Conservation (phyloP, 306 rosid genomes). For the Rosa rugosa region DNA sequence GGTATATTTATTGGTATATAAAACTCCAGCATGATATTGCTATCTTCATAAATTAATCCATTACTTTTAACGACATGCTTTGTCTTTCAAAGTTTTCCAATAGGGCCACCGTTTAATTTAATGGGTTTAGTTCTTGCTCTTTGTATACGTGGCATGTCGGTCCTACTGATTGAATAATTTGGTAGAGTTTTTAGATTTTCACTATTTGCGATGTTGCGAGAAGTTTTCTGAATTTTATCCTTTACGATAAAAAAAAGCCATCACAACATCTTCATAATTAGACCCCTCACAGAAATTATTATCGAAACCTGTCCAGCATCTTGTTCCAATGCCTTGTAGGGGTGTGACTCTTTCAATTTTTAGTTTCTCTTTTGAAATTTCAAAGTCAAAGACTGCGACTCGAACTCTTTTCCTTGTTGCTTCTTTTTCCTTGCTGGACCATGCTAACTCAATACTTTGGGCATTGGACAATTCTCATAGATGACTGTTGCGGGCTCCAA, state of each 20-base stretch:
- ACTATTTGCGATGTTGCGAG: too few relatives aligned
- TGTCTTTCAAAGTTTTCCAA: background rate
- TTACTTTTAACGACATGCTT: background rate
- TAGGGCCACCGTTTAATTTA: background rate
- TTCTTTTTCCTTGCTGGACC: slow-evolving; percentile 12
- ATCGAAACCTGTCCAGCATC: too few relatives aligned
- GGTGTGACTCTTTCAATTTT: background rate
- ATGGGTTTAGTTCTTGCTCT: too few relatives aligned
- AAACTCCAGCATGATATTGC: background rate
- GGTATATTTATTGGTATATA: background rate
- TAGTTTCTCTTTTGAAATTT: background rate
- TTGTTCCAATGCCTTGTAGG: background rate
- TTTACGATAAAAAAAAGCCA: too few relatives aligned
- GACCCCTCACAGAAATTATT: too few relatives aligned
- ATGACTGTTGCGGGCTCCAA: background rate
- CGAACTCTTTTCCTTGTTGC: background rate
- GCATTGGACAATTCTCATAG: background rate
- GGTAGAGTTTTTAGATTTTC: too few relatives aligned
- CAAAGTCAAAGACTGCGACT: slow-evolving; percentile 30
- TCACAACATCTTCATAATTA: too few relatives aligned
- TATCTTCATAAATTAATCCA: background rate
- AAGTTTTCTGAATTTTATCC: too few relatives aligned
- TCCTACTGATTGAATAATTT: too few relatives aligned
- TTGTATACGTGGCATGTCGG: too few relatives aligned
- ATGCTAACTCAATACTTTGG: background rate